Base-by-base conservation (phyloP, 352 stramenopile genomes). In the Pythium rishiriense region DNA sequence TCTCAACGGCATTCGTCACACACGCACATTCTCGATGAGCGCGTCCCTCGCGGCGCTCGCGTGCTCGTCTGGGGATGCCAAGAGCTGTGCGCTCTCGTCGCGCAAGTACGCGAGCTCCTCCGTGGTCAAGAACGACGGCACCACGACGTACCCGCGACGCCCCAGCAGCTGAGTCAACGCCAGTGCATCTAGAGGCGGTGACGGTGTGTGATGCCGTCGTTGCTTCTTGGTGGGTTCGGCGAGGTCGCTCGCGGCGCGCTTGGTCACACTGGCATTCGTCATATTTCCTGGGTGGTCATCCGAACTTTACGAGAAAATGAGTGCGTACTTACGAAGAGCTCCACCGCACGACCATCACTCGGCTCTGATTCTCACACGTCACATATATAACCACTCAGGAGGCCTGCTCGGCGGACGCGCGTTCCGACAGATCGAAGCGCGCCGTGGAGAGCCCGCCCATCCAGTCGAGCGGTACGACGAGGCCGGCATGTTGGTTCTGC, bases 21-120 rank as follows among this genome's bases (percentile, higher is more conserved):
- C 9, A 55, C 21, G 22, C n/a, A 75, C 71, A 60, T 71, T 62
- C 6, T 74, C 68, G 8, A 76, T 31, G 22, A 74, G 58, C 19
- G 57, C 64, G 43, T 75, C 26, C 21, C 46, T 41, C 4, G 66
- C 58, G 45, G 59, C 63, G 12, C 66, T 42, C 14, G 49, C 29
- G 10, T 65, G 42, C 1, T 22, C 24, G 11, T 70, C 50, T 6
- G 62, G 42, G 4, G 54, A 35, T 7, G 25, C 21, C 26, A 74
- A 74, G 53, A 79, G 59, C 29, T 62, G 53, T 17, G 62, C 54
- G 48, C 78, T 78, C 60, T 90, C 81, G 14, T 45, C 29, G 28
- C 68, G 76, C 21, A 90, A 52, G 11, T 74, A 58, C 5, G 24
- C 26, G 6, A 90, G 67, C 53, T 87, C 81, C 0, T 75, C 63